A percentile compares a stretch with the other conserved stretches of the same genome.
phyloP scores from a whole-genome alignment of 805 yeast genomes.

The Teunomyces kruisii region DNA sequence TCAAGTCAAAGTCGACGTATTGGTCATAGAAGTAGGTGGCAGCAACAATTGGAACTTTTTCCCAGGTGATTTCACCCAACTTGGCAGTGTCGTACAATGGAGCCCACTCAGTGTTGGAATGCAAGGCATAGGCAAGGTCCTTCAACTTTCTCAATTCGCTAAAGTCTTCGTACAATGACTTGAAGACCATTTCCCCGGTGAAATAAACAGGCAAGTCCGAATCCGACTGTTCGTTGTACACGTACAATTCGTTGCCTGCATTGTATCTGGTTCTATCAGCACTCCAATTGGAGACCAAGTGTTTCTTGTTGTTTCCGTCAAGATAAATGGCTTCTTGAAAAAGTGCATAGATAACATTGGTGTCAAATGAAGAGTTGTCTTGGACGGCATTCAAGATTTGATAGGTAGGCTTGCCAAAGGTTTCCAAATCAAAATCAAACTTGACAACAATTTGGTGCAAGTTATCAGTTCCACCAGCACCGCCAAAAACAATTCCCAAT shows the following conservation, averaged over 20 bases:
- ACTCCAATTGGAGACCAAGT: constrained; percentile 43
- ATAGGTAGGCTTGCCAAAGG: constrained; percentile 38
- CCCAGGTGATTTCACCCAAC: constrained; percentile 29
- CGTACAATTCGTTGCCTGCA: constrained; percentile 25
- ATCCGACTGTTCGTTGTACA: constrained; percentile 13
- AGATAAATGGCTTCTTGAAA: constrained; percentile 61
- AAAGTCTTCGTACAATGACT: constrained; percentile 51
- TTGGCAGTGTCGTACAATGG: constrained; percentile 32
- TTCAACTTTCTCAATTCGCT: constrained; percentile 40
- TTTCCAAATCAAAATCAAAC: constrained; percentile 37
- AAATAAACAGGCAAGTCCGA: constrained; percentile 30
- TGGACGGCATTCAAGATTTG: constrained; percentile 33
- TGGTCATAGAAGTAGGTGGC: constrained; percentile 50
- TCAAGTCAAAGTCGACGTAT: constrained; percentile 49
- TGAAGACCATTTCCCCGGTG: constrained; percentile 58
- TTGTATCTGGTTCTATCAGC: constrained; percentile 41
- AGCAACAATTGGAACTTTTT: constrained; percentile 47
- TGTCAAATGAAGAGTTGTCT: constrained; percentile 43
- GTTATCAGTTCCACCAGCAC: constrained; percentile 47
- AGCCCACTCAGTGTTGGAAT: constrained; percentile 35
- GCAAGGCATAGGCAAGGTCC: constrained; percentile 39
- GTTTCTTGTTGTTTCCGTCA: constrained; percentile 31
- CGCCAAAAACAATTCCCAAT: constrained; percentile 53
- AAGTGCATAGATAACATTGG: constrained; percentile 54
- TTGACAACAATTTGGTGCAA: constrained; percentile 46